Evolutionary conservation across 78 protist genomes (phyloP), one percentile per base, ranked within the genome.

Genomic region (Guillardia theta): DNA sequence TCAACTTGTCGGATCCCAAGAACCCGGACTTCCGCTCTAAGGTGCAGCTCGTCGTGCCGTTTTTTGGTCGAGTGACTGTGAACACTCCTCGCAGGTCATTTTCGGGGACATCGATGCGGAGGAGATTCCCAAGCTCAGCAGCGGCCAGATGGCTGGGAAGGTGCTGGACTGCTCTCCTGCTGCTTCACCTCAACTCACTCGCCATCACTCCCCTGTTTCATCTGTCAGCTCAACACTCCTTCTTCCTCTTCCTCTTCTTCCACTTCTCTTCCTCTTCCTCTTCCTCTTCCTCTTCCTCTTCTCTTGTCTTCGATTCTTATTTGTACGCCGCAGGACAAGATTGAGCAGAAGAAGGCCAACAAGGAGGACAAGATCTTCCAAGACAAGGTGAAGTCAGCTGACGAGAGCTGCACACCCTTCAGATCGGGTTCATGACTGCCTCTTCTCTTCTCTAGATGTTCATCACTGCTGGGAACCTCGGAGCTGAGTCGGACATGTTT

Each of bases 401-500:
- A 4, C 4, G 27, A 5, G 21, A 64, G 43, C 39, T 64, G n/a
- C 78, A 5, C n/a, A 64, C 78, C 78, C 15, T 10, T 50, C 15
- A 50, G 58, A 15, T 19, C 58, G 15, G 58, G 58, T 10, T 19
- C 58, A 10, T 50, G 15, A 10, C 58, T 50, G 58, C 58, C 58
- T 50, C 10, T 19, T 15, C 15, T 19, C 58, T 15, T 50, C 58
- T 15, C 58, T 50, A 50, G 78, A 10, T 64, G 39, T 64, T 64
- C 78, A 70, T 70, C 41, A 70, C 83, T 4, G 83, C 83, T 15
- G 27, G 12, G 41, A 70, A 70, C 6, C 83, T 70, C 27, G 83
- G 83, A 43, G 83, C 83, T 36, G 41, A 4, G 83, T 70, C 83
- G 48, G 90, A 43, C 83, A 70, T 70, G 83, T 70, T 70, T 43